Base-by-base conservation (phyloP, 2,329 filamentous ascomycete species). In the Truncatella angustata region DNA sequence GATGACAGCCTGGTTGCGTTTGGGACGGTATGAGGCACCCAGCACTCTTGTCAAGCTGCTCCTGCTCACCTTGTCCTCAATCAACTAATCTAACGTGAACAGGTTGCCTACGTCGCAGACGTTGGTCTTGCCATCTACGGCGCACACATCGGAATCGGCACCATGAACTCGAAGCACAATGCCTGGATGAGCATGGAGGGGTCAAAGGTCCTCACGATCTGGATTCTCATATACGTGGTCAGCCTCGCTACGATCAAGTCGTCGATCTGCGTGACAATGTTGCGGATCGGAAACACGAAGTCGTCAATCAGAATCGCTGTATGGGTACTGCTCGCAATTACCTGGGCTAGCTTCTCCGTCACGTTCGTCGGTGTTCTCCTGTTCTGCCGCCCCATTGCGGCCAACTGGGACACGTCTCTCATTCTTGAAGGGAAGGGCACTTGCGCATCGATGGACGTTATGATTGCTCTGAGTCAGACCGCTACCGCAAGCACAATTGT, bases 261-360 rank as follows among this genome's bases (percentile, higher is more conserved):
- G 16, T 72, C 70, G 32, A 64, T 62, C 62, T 72, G 71, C 46
- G 61, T 66, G 9, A 67, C 63, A 32, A 67, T 72, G 0, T 65
- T 70, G 35, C 60, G 71, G 7, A 72, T 52, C 14, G 56, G 60
- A 35, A 66, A 46, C 0, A 63, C 63, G 2, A 18, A 58, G 16
- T 50, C 16, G 3, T 36, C 28, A 7, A 51, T 63, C 18, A 57
- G 56, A 14, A 53, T 63, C 14, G 53, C 59, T 3, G 55, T 63
- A 7, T 61, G 57, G 53, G 37, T 55, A 11, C 52, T 52, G 1
- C 58, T 55, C 0, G 58, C 55, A 2, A 55, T 61, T 5, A 58
- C 55, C 24, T 56, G 53, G 4, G 68, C 65, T 4, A 63, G 60
- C 0, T 64, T 61, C 23, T 61, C 66, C 0, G 65, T 67, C 39